Evolutionary conservation across 1,284 basidiomycete genomes (phyloP).

Genomic region (Cryptococcus amylolentus): DNA sequence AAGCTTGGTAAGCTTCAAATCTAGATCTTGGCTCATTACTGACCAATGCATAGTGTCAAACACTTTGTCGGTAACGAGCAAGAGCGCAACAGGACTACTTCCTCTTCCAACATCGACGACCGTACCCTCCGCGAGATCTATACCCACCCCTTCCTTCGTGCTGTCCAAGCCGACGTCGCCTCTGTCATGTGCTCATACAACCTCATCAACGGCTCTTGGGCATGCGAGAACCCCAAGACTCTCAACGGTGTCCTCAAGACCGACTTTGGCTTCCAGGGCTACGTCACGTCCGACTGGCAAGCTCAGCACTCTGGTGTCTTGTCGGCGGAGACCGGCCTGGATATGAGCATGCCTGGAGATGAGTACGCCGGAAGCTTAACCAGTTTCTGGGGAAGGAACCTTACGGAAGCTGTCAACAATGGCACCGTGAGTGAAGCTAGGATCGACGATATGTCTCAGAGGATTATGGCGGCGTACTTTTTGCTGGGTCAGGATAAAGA

Average conservation of each 20-base stretch:
- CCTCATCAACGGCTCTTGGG: slow-evolving; percentile 59
- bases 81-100: slow-evolving; percentile 48
- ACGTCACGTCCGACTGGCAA: slow-evolving; percentile 65
- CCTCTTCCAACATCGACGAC: slow-evolving; percentile 70
- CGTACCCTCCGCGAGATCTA: slow-evolving; percentile 57
- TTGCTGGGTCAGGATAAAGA: slow-evolving; percentile 60
- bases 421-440: slow-evolving; percentile 57
- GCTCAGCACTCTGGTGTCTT: slow-evolving; percentile 57
- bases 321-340: slow-evolving; percentile 61
- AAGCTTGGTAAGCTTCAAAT: slow-evolving; percentile 41
- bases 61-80: slow-evolving; percentile 56
- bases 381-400: slow-evolving; percentile 58
- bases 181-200: slow-evolving; percentile 74
- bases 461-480: slow-evolving; percentile 64
- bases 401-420: slow-evolving; percentile 57
- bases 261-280: slow-evolving; percentile 75
- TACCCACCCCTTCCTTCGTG: slow-evolving; percentile 60
- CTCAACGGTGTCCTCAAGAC: slow-evolving; percentile 69
- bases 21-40: not conserved
- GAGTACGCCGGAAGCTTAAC: slow-evolving; percentile 52
- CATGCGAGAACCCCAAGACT: slow-evolving; percentile 65
- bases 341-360: slow-evolving; percentile 63
- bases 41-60: slow-evolving; percentile 56
- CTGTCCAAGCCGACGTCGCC: slow-evolving; percentile 66
- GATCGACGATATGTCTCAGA: slow-evolving; percentile 62